These are phyloP conservation scores for Platanus orientalis DNA, from an alignment of 164 flowering plant species.

Conservation along the genomic window DNA sequence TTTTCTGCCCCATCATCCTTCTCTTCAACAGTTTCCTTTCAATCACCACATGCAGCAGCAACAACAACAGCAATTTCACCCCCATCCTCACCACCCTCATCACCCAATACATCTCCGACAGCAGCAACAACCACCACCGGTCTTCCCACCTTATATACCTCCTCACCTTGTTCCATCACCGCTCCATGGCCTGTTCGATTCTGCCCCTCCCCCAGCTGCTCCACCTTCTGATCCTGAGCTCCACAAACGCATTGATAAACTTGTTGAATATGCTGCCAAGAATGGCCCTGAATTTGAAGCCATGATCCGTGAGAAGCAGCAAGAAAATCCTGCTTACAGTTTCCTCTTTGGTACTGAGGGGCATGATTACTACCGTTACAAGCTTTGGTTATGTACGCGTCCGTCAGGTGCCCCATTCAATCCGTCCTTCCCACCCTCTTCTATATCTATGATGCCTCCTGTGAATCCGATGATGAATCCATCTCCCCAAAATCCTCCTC, in stretches of 20 bases:
- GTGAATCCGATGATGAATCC: slow-evolving; percentile 59
- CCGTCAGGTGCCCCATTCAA: slow-evolving; percentile 57
- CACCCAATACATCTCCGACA: slow-evolving; percentile 64
- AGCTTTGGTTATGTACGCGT: slow-evolving; percentile 67
- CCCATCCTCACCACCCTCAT: slow-evolving; percentile 47
- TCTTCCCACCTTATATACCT: slow-evolving; percentile 59
- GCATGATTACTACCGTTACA: slow-evolving; percentile 76
- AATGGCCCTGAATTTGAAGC: slow-evolving; percentile 97
- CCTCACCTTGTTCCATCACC: slow-evolving; percentile 62
- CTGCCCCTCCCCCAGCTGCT: slow-evolving; percentile 64
- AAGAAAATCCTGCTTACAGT: slow-evolving; percentile 82
- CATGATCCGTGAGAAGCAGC: slow-evolving; percentile 91
- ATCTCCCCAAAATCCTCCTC: slow-evolving; percentile 25
- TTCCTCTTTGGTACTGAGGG: slow-evolving; percentile 98
- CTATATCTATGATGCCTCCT: slow-evolving; percentile 58
- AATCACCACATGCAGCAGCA: slow-evolving; percentile 60
- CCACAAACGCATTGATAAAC: slow-evolving; percentile 88
- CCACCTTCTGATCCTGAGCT: slow-evolving; percentile 95
- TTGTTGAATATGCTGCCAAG: slow-evolving; percentile 81
- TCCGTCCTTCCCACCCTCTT: slow-evolving; percentile 51
- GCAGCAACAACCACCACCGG: slow-evolving; percentile 56
- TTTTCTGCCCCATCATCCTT: slow-evolving; percentile 66
- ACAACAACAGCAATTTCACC: slow-evolving; percentile 43
- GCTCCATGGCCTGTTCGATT: slow-evolving; percentile 49
- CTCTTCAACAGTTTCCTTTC: slow-evolving; percentile 73